These are phyloP conservation scores for Paramyrothecium sp. DNA, from an alignment of 2,329 filamentous ascomycete genomes.

Conservation along the genomic window DNA sequence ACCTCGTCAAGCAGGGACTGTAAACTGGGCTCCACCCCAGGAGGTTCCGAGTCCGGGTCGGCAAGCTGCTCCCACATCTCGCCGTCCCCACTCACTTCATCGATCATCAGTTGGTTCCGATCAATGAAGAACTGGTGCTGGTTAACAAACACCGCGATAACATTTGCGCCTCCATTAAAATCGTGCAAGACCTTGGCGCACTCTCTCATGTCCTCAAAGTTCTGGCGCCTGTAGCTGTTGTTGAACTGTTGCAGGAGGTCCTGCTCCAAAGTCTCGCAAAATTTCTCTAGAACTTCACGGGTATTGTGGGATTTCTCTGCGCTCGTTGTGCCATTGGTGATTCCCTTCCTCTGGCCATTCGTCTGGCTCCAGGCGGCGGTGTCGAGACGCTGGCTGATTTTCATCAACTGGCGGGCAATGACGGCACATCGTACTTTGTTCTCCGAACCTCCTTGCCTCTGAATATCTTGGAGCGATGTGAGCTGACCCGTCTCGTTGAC, in stretches of 20 bases:
- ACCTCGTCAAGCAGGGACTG: conserved; percentile 94
- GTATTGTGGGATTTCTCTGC: conserved; percentile 60
- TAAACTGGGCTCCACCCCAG: conserved; percentile 85
- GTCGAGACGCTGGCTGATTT: conserved; percentile 90
- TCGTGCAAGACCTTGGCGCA: conserved; percentile 92
- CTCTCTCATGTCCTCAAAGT: conserved; percentile 97
- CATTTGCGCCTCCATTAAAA: conserved; percentile 93
- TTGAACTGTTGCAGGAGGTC: conserved; percentile 96
- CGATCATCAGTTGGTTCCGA: conserved; percentile 83
- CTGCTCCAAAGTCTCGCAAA: conserved; percentile 92
- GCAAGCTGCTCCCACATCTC: conserved; percentile 88
- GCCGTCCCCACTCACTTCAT: conserved; percentile 74
- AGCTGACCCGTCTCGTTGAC: conserved; percentile 88
- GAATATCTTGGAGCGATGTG: conserved; percentile 82
- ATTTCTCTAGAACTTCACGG: conserved; percentile 91
- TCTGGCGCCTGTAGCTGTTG: conserved; percentile 90
- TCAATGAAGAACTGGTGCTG: conserved; percentile 99
- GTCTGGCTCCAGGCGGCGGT: conserved; percentile 67
- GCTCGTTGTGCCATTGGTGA: conserved; percentile 42
- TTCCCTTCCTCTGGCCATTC: conserved; percentile 53
- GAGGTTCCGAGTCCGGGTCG: conserved; percentile 89
- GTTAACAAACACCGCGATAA: conserved; percentile 95
- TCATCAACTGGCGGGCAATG: conserved; percentile 88
- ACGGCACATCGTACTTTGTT: conserved; percentile 93
- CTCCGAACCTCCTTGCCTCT: conserved; percentile 79